Evolutionary conservation across 192 early-diverging fungal species (phyloP), one percentile per base, ranked within the genome.

Genomic region (Cetraspora pellucida): DNA sequence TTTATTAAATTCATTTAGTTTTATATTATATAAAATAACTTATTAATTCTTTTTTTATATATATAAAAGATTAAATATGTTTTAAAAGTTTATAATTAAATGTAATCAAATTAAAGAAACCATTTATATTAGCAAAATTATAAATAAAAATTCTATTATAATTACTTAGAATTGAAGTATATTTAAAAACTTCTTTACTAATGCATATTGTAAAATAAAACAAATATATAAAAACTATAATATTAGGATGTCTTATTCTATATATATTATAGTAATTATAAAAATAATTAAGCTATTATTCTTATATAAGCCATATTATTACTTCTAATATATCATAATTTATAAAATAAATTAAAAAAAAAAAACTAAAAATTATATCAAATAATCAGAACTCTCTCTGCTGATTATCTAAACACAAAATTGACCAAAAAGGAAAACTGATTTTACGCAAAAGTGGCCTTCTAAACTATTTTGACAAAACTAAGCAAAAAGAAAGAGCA

Each of bases 51-150:
- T 63, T 63, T 21, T 63, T 63, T 63, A 10, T 31, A 13, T 63
- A 63, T 63, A 63, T 43, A 13, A 31, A 16, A 63, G 9, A 63
- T 63, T 28, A 63, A 63, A 63, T 30, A 63, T 37, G 16, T 28
- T 11, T 0, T 63, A 11, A 63, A 13, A 63, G 0, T 37, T 3
- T 31, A 10, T 31, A 63, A 31, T 63, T 63, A 63, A 63, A 63
- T 63, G 0, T 14, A 10, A 30, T 14, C 27, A 63, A 27, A 63
- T 31, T 10, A 31, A 31, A 28, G 4, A 31, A 30, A 28, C 10
- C 10, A 63, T 63, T 4, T 63, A 63, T 63, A 30, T 63, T 63
- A 37, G 14, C 4, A 63, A 28, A 10, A 63, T 63, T 63, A 63
- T 63, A 28, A 13, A 63, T 4, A 10, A 28, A 63, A 16, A 28